Evolutionary conservation across 495 filamentous ascomycete species (phyloP), one percentile per base, ranked within the genome.

Genomic region (Bryoglossum gracile): DNA sequence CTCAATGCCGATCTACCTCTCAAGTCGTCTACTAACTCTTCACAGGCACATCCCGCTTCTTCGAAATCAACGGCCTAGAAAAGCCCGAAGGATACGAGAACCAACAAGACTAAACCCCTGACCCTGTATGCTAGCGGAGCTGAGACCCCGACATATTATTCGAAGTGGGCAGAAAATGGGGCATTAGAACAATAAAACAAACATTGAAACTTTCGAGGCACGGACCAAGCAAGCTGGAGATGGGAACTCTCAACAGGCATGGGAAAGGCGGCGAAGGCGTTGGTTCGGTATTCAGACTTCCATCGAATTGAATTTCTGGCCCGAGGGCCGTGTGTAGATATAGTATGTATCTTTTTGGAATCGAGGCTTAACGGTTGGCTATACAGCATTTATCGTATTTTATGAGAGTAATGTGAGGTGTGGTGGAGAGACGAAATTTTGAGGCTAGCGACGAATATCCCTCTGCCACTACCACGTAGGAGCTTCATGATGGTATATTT

Each of bases 61-160:
- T 86, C 62, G 80, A 94, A 11, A 65, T 90, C 57, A 91, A 87
- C 65, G 71, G 81, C 22, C 65, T 91, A 53, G 65, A 81, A 44
- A 89, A 87, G 68, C 92, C 92, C 13, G 75, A 82, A 40, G 91
- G 90, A 25, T 92, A 83, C 64, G 77, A 94, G 57, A 73, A 81
- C 36, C 71, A 87, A 64, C 61, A 76, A 53, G 73, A 83, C 58
- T 84, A 72, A 58, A n/a, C n/a, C n/a, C n/a, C n/a, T n/a, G n/a
- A n/a, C n/a, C n/a, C n/a, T n/a, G n/a, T n/a, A n/a, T n/a, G n/a
- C n/a, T n/a, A n/a, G n/a, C n/a, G n/a, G n/a, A n/a, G n/a, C n/a
- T 36, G 25, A 52, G 11, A 13, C 43, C 8, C 26, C 6, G 6
- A 30, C 13, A 30, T 13, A 30, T 30, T 5, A 30, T 30, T 30